Base-by-base conservation (phyloP, 1,284 basidiomycete genomes). In the Austroboletus novae-zelandiae region DNA sequence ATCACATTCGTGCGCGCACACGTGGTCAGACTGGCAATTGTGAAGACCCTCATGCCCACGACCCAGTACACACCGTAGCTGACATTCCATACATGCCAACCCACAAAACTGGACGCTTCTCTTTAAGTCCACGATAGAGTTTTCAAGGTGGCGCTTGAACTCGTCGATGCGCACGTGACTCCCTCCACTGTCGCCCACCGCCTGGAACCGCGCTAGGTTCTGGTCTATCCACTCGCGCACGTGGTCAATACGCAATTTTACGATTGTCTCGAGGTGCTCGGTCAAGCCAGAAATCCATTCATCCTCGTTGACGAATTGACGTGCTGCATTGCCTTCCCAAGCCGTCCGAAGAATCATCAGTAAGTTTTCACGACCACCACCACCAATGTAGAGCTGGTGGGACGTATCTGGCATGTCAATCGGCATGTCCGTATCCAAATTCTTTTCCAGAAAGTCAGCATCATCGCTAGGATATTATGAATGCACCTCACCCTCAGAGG, bases 191-290 rank as follows among this genome's bases (percentile, higher is more conserved):
- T 27, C 4, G 27, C 45, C 42, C 0, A 13, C 68, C 0, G 59
- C 54, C 31, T 70, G 70, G 60, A 83, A 84, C 3, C 77, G 69
- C 2, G 66, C 56, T 4, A 78, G 59, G 47, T 84, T 84, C 13
- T 69, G 62, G 4, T 64, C 61, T 10, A 83, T 59, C 82, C 82
- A 84, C 43, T 70, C 62, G 3, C 61, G 65, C 18, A 83, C 79
- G 44, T 75, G 75, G 4, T 66, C 58, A 20, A 79, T 61, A 4
- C 81, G 73, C 45, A 65, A 40, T 20, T 75, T 67, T 9, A 70
- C 70, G 2, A 79, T 58, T 0, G 49, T 48, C 1, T 71, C 62
- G 4, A 84, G 66, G 50, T 75, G 69, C 2, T 49, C 17, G 0
- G 65, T 63, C 2, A 83, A 64, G 1, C 56, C 62, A 0, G 55